Conservation (phyloP, 2,329 filamentous ascomycete genomes). For the Colletotrichum sp. region DNA sequence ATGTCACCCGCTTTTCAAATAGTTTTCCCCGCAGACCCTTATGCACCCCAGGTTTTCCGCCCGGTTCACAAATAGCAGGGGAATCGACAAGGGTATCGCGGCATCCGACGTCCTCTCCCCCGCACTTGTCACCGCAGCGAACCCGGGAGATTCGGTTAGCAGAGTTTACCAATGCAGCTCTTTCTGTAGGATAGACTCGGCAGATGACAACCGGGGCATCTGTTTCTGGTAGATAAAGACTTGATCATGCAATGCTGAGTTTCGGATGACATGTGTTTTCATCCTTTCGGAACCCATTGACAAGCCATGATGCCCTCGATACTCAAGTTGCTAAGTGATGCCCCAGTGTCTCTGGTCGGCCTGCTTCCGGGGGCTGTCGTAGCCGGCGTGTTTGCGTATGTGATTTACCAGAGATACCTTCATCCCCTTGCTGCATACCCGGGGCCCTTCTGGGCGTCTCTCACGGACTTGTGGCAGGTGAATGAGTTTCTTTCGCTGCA, state of each 20-base stretch:
- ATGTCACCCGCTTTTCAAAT: background rate
- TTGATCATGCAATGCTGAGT: background rate
- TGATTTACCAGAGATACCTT: conserved; percentile 1
- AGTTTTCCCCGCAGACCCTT: background rate
- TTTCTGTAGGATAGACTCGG: background rate
- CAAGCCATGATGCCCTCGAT: background rate
- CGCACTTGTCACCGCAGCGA: background rate
- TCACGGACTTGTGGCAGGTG: conserved; percentile 10
- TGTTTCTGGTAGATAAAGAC: background rate
- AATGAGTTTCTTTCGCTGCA: background rate
- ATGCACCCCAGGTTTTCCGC: background rate
- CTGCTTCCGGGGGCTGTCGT: background rate
- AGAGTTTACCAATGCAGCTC: background rate
- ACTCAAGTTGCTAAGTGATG: background rate
- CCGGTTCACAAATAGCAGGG: background rate
- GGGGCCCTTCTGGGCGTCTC: background rate
- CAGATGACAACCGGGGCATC: background rate
- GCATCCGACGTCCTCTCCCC: background rate
- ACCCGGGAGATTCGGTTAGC: background rate
- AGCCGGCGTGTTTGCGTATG: background rate
- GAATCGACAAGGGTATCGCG: background rate
- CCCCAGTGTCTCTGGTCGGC: background rate
- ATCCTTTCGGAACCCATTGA: background rate
- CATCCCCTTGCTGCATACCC: background rate
- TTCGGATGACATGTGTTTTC: background rate